These are phyloP conservation scores for Yamadazyma diospyri DNA, from an alignment of 1,139 yeast species.

Conservation along the genomic window DNA sequence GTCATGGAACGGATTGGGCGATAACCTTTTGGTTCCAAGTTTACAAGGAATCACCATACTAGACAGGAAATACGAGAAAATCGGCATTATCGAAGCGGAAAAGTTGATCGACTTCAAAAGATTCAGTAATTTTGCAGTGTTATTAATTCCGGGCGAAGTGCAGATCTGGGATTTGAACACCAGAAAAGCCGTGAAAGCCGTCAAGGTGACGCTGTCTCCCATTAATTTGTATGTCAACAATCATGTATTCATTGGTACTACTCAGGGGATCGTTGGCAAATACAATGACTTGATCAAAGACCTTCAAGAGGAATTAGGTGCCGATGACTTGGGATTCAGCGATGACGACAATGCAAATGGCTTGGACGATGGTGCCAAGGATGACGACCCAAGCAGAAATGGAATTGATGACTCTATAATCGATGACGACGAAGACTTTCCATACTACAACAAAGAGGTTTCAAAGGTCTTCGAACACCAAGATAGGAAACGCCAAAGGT, in stretches of 20 bases:
- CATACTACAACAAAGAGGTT: conserved; percentile 17
- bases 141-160: conserved; percentile 13
- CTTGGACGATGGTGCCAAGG: conserved; percentile 14
- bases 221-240: conserved; percentile 12
- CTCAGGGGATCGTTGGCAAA: conserved; percentile 47
- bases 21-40: conserved; percentile 46
- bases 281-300: conserved; percentile 28
- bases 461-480: conserved; percentile 17
- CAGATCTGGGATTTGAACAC: conserved; percentile 10
- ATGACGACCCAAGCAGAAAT: conserved; percentile 21
- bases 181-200: conserved; percentile 8
- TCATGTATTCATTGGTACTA: conserved; percentile 48
- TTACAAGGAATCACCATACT: conserved; percentile 30
- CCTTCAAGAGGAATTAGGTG: conserved; percentile 1
- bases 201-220: conserved; percentile 12
- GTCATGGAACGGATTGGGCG: conserved; percentile 49
- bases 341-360: conserved; percentile 14
- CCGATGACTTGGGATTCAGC: conserved; percentile 20
- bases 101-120: conserved; percentile 13
- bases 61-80: conserved; percentile 29
- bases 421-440: conserved; percentile 32
- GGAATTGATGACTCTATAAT: conserved; percentile 22
- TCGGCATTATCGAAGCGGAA: conserved; percentile 10
- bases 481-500: conserved; percentile 26
- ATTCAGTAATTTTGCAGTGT: conserved; percentile 10